Base-by-base conservation (phyloP, 2,329 filamentous ascomycete species). In the Fusarium verticillioides region DNA sequence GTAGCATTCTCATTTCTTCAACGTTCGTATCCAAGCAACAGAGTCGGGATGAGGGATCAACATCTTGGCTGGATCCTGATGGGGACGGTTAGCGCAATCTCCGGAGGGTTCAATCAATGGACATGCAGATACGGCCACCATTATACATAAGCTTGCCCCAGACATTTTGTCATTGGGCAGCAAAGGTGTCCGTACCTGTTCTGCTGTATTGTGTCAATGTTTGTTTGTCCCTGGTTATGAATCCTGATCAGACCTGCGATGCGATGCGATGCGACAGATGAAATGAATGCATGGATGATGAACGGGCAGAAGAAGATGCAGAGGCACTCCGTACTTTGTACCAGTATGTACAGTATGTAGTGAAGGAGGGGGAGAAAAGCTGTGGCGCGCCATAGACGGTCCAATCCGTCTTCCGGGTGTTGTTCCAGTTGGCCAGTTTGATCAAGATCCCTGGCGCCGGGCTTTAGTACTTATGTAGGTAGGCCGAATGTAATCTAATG, bases 381-480 rank as follows among this genome's bases (percentile, higher is more conserved):
- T 72, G 65, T 73, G 64, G 63, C 59, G 66, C 59, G 66, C 72
- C 62, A 62, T 69, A 60, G 62, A 67, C 72, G 69, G 82, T 79
- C 80, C 81, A 82, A 83, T 80, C 79, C 75, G 79, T 71, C 73
- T 68, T 78, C 83, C 79, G 83, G 79, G 79, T 82, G 75, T 69
- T 78, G 74, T 83, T 85, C 83, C 83, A 82, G 84, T 84, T 86
- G 84, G 84, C 78, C 81, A 81, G 80, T 66, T 79, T 79, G 70
- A 68, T 67, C 72, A 66, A 60, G 63, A 78, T 76, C 77, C 78
- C 71, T 77, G 75, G 58, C 66, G 50, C 65, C 63, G 62, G 50
- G 53, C 65, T 52, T 61, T 30, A 52, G 54, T 69, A 52, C 30
- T 63, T 59, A 30, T 30, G 30, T 30, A 46, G 67, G 63, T 61